These are phyloP conservation scores for Fraxinus anomala DNA, from an alignment of 257 asterid genomes.

Conservation along the genomic window DNA sequence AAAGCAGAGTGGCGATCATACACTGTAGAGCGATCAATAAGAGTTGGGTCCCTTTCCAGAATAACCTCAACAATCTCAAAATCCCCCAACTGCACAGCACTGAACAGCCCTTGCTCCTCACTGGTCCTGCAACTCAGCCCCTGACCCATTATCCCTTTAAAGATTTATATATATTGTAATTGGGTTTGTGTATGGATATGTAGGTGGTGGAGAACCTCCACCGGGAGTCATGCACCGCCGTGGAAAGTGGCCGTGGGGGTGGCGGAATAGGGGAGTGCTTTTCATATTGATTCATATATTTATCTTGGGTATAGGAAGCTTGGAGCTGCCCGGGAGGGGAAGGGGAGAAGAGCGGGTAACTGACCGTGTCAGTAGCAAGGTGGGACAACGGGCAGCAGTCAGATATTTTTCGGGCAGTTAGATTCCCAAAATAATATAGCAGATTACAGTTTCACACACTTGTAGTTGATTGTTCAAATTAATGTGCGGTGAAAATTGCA, in stretches of 20 bases:
- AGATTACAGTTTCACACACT: background rate
- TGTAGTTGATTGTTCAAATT: constrained; percentile 25
- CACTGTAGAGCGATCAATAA: constrained; percentile 51
- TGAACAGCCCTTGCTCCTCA: constrained; percentile 69
- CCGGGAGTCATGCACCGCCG: constrained; percentile 56
- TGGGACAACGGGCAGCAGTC: constrained; percentile 61
- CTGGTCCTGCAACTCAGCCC: constrained; percentile 74
- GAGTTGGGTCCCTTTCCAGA: constrained; percentile 45
- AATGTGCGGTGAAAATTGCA: constrained; percentile 4
- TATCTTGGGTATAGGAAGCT: constrained; percentile 34
- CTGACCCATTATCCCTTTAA: constrained; percentile 68
- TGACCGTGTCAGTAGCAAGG: constrained; percentile 45
- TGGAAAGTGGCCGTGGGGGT: constrained; percentile 35
- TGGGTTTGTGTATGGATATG: too few relatives aligned
- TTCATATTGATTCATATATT: constrained; percentile 34
- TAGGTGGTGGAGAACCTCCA: constrained; percentile 34
- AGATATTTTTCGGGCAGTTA: constrained; percentile 70
- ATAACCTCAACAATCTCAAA: constrained; percentile 55
- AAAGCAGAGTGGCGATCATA: constrained; percentile 78
- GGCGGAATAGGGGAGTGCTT: constrained; percentile 34
- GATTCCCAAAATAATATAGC: constrained; percentile 33
- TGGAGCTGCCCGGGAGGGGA: constrained; percentile 56
- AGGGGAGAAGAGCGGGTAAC: constrained; percentile 30
- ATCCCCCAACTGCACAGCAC: constrained; percentile 79
- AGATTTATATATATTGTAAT: background rate